These are phyloP conservation scores for Aplosporella prunicola DNA, from an alignment of 2,329 filamentous ascomycete genomes.

Conservation along the genomic window DNA sequence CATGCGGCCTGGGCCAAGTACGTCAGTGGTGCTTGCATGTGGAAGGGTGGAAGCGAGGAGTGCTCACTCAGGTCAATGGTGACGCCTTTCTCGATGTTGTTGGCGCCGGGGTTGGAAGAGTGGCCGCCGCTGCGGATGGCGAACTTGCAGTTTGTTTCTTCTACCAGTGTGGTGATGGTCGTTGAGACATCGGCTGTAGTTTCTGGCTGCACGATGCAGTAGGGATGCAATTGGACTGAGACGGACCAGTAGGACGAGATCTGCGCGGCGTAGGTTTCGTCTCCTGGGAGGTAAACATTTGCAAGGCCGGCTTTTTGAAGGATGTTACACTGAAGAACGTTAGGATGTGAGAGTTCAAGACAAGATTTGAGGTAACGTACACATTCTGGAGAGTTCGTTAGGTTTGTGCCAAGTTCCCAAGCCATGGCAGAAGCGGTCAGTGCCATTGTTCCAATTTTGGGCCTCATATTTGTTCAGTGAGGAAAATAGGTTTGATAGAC, in stretches of 20 bases:
- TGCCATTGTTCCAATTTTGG: too few relatives aligned
- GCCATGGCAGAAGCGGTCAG: too few relatives aligned
- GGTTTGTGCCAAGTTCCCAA: too few relatives aligned
- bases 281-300: conserved; percentile 14
- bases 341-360: too few relatives aligned
- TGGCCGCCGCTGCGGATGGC: conserved; percentile 16
- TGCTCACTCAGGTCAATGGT: conserved; percentile 13
- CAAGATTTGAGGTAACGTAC: too few relatives aligned
- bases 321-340: neutral
- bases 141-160: conserved; percentile 6
- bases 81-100: conserved; percentile 15
- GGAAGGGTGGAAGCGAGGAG: neutral
- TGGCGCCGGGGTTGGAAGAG: conserved; percentile 13
- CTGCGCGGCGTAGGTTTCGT: conserved; percentile 13
- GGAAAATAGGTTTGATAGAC: too few relatives aligned
- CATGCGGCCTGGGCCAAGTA: neutral
- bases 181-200: conserved; percentile 15
- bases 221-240: conserved; percentile 15
- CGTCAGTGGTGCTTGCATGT: neutral
- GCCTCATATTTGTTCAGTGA: too few relatives aligned
- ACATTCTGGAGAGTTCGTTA: too few relatives aligned
- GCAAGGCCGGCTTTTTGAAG: neutral
- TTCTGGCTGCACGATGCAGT: conserved; percentile 19
- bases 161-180: conserved; percentile 14
- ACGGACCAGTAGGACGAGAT: conserved; percentile 15